Evolutionary conservation across 345 rosid genomes (phyloP).

Genomic region (Stellera chamaejasme): DNA sequence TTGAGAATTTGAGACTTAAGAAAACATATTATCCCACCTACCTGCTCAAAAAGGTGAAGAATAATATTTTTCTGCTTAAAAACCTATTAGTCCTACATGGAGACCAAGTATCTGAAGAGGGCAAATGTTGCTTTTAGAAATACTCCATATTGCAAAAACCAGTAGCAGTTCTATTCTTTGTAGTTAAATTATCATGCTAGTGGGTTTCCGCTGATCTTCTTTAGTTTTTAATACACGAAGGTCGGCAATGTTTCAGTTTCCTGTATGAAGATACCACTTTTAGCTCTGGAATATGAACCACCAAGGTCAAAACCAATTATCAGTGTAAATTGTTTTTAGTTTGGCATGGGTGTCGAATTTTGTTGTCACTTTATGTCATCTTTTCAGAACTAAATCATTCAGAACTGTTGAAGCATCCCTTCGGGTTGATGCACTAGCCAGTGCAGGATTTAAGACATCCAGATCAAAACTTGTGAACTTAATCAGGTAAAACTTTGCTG

Average conservation of each 20-base stretch:
- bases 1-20: too few species aligned
- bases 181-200: too few species aligned
- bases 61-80: too few species aligned
- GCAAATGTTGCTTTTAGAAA: too few species aligned
- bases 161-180: too few species aligned
- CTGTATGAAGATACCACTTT: conserved; percentile 69
- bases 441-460: conserved; percentile 97
- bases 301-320: conserved; percentile 45
- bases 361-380: conserved; percentile 3
- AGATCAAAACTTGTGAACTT: conserved; percentile 72
- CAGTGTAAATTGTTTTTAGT: background rate
- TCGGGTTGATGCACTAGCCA: conserved; percentile 89
- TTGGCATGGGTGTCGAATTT: background rate
- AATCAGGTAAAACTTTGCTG: conserved; percentile 48
- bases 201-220: too few species aligned
- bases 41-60: too few species aligned
- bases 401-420: conserved; percentile 80
- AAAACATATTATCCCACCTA: too few species aligned
- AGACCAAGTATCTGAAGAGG: too few species aligned
- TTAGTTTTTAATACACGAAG: conserved; percentile 23
- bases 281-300: conserved; percentile 76
- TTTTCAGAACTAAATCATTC: conserved; percentile 63
- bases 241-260: conserved; percentile 82
- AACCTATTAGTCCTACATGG: too few species aligned
- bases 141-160: too few species aligned